These are phyloP conservation scores for Chalciporus chontae DNA, from an alignment of 768 basidiomycete species.

Conservation along the genomic window DNA sequence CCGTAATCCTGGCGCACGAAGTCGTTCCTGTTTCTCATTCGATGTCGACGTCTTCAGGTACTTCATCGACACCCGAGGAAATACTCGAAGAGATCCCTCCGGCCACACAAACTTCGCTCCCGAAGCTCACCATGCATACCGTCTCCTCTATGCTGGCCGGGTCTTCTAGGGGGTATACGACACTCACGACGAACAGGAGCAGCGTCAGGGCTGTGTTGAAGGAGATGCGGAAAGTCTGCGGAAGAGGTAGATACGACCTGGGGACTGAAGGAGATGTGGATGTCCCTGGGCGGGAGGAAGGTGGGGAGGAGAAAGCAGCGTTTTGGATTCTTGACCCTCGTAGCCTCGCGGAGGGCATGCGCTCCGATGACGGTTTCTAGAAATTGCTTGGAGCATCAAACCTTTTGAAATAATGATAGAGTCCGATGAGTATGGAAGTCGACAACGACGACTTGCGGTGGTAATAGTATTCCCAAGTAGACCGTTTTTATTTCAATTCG, in stretches of 20 bases:
- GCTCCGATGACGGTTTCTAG: conserved; percentile 25
- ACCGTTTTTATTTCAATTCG: too few species aligned
- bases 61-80: background rate
- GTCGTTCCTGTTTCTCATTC: conserved; percentile 6
- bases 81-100: conserved; percentile 43
- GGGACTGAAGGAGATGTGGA: conserved; percentile 18
- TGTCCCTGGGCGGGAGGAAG: conserved; percentile 1
- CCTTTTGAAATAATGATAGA: too few species aligned
- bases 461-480: too few species aligned
- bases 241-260: conserved; percentile 7
- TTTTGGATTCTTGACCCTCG: conserved; percentile 80
- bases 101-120: conserved; percentile 50
- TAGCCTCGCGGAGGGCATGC: conserved; percentile 67
- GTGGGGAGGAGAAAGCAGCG: conserved; percentile 30
- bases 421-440: too few species aligned
- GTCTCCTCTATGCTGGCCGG: conserved; percentile 71
- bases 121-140: conserved; percentile 72
- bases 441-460: too few species aligned
- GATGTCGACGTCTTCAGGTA: background rate
- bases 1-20: conserved; percentile 49
- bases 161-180: conserved; percentile 70
- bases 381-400: background rate
- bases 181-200: conserved; percentile 80
- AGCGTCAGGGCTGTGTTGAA: conserved; percentile 74
- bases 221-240: conserved; percentile 46